phyloP scores from a whole-genome alignment of 2,329 filamentous ascomycete species.

The Paecilomyces variotii region DNA sequence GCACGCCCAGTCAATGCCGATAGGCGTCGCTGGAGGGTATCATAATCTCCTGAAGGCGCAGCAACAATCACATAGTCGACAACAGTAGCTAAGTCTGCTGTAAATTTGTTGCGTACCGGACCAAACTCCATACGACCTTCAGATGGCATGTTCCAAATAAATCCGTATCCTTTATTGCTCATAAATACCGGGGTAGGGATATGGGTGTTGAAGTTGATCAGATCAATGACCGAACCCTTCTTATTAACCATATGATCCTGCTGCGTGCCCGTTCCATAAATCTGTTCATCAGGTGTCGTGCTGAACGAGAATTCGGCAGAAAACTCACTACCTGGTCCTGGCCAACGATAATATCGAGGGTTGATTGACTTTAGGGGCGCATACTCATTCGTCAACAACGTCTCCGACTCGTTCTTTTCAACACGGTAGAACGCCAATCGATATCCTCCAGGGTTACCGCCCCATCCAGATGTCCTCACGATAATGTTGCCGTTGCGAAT shows the following conservation, averaged over 20 bases:
- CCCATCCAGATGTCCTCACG: constrained; percentile 23
- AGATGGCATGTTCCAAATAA: constrained; percentile 57
- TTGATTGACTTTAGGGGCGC: constrained; percentile 26
- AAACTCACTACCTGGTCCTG: constrained; percentile 27
- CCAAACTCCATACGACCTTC: constrained; percentile 53
- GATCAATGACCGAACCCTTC: constrained; percentile 52
- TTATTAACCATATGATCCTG: constrained; percentile 53
- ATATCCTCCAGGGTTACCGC: too few relatives aligned
- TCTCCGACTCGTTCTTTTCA: constrained; percentile 25
- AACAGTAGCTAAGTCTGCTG: constrained; percentile 45
- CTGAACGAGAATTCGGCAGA: constrained; percentile 28
- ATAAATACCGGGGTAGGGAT: constrained; percentile 54
- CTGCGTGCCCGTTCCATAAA: constrained; percentile 59
- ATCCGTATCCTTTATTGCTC: constrained; percentile 50
- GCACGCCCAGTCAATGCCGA: constrained; percentile 50
- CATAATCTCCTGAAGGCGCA: constrained; percentile 39
- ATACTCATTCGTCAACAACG: constrained; percentile 29
- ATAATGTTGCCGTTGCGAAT: constrained; percentile 31
- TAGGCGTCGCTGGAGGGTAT: constrained; percentile 49
- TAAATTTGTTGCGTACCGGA: constrained; percentile 48
- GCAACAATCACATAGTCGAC: constrained; percentile 56
- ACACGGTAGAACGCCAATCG: constrained; percentile 28
- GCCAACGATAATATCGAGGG: constrained; percentile 29
- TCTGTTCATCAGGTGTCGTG: constrained; percentile 41
- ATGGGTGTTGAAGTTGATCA: constrained; percentile 58